Percentiles rank a stretch among this genome's conserved stretches.
Evolutionary conservation across 1,139 yeast species (phyloP).

Genomic region (Wickerhamiella infanticola): DNA sequence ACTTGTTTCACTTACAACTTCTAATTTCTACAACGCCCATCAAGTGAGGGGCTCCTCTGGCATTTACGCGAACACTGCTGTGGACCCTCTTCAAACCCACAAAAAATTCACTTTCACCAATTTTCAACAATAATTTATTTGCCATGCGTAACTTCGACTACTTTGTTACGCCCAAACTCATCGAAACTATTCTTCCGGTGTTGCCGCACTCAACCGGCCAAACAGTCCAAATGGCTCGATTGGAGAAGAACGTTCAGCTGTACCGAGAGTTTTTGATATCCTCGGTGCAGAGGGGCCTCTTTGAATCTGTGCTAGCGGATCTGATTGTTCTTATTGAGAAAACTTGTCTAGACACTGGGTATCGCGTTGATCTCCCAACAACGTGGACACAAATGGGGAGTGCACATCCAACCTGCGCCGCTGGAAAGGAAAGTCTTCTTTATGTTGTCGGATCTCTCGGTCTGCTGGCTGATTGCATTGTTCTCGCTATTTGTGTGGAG

Average conservation of each 20-base stretch:
- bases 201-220: slow-evolving; percentile 3
- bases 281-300: slow-evolving; percentile 4
- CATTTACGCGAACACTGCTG: too few species aligned
- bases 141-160: slow-evolving; percentile 4
- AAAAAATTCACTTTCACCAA: too few species aligned
- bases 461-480: background rate
- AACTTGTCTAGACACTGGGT: background rate
- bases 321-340: background rate
- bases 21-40: too few species aligned
- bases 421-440: background rate
- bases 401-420: background rate
- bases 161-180: slow-evolving; percentile 2
- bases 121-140: too few species aligned
- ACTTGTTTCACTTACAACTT: too few species aligned
- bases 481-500: background rate
- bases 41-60: too few species aligned
- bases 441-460: background rate
- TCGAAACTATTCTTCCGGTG: background rate
- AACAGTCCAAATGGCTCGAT: background rate
- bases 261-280: slow-evolving; percentile 3
- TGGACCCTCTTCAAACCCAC: too few species aligned
- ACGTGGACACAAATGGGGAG: background rate
- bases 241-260: background rate
- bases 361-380: background rate
- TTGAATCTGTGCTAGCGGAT: background rate